A percentile compares a stretch with the other conserved stretches of the same genome.
These are phyloP conservation scores for Penicillium sp. DNA, from an alignment of 2,329 filamentous ascomycete species.

Conservation along the genomic window DNA sequence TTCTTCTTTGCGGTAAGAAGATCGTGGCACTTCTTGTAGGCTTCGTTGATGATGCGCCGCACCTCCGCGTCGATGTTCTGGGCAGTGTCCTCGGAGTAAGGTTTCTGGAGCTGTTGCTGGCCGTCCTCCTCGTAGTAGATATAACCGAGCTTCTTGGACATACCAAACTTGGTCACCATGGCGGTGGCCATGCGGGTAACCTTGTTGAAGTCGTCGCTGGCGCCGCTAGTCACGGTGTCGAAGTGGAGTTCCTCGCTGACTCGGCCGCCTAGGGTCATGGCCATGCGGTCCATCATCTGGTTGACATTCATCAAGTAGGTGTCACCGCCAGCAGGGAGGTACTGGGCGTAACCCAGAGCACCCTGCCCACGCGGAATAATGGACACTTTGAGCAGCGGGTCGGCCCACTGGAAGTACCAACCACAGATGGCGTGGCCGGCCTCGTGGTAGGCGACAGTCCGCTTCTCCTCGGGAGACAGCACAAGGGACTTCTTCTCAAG, in stretches of 20 bases:
- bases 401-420: constrained; percentile 96
- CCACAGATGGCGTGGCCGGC: constrained; percentile 97
- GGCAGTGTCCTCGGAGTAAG: constrained; percentile 90
- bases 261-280: constrained; percentile 94
- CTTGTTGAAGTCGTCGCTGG: constrained; percentile 97
- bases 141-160: constrained; percentile 90
- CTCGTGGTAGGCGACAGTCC: constrained; percentile 94
- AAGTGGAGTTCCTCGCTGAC: constrained; percentile 97
- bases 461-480: constrained; percentile 88
- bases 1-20: constrained; percentile 80
- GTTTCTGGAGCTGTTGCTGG: constrained; percentile 79
- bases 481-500: constrained; percentile 97
- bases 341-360: constrained; percentile 92
- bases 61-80: constrained; percentile 90
- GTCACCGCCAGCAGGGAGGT: constrained; percentile 77
- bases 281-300: constrained; percentile 99
- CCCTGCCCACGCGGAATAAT: constrained; percentile 96
- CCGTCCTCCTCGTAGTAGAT: constrained; percentile 78
- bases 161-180: constrained; percentile 99
- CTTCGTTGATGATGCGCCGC: constrained; percentile 82
- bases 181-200: constrained; percentile 91
- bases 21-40: constrained; percentile 83
- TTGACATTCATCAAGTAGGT: constrained; percentile 93
- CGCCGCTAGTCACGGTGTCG: constrained; percentile 89
- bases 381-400: constrained; percentile 94